Percentiles rank a stretch among this genome's conserved stretches.
Conservation (phyloP, 2,329 filamentous ascomycete genomes). For the Claviceps citrina region DNA sequence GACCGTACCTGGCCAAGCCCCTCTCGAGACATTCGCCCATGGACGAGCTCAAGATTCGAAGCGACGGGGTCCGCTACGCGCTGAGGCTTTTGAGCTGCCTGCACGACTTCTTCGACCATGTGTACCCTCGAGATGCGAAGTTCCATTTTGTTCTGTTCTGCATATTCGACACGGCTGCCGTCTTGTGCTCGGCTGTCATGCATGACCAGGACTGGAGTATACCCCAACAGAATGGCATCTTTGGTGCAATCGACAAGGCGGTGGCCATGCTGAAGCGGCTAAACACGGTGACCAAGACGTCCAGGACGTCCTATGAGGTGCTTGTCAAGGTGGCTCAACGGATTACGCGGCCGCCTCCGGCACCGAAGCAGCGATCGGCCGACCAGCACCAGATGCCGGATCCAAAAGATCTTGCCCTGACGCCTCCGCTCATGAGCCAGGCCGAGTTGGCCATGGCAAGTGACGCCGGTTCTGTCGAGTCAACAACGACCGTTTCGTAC, state of each 20-base stretch:
- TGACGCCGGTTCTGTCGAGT: conserved; percentile 1
- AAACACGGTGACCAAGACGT: conserved; percentile 16
- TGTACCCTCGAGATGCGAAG: conserved; percentile 30
- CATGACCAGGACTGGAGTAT: conserved; percentile 30
- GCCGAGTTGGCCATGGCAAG: conserved; percentile 1
- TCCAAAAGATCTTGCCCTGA: conserved; percentile 4
- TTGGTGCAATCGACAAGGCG: conserved; percentile 23
- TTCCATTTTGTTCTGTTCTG: conserved; percentile 34
- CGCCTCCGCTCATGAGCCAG: conserved; percentile 4
- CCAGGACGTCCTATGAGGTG: conserved; percentile 18
- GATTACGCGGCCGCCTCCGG: conserved; percentile 2
- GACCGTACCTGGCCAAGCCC: conserved; percentile 27
- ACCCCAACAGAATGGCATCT: conserved; percentile 24
- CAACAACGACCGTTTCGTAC: conserved; percentile 4
- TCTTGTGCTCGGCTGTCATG: conserved; percentile 34
- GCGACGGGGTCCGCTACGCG: conserved; percentile 27
- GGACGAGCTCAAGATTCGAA: conserved; percentile 23
- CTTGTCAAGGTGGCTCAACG: conserved; percentile 16
- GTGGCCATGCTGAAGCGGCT: conserved; percentile 20
- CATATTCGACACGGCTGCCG: conserved; percentile 35
- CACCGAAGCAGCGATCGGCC: conserved; percentile 2
- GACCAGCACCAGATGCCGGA: conserved; percentile 4
- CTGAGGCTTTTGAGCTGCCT: conserved; percentile 27
- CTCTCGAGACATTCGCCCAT: conserved; percentile 14
- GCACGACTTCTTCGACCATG: conserved; percentile 26